A percentile compares a stretch with the other conserved stretches of the same genome.
These are phyloP conservation scores for Rhododendron simsii DNA, from an alignment of 148 eudicot genomes.

Conservation along the genomic window DNA sequence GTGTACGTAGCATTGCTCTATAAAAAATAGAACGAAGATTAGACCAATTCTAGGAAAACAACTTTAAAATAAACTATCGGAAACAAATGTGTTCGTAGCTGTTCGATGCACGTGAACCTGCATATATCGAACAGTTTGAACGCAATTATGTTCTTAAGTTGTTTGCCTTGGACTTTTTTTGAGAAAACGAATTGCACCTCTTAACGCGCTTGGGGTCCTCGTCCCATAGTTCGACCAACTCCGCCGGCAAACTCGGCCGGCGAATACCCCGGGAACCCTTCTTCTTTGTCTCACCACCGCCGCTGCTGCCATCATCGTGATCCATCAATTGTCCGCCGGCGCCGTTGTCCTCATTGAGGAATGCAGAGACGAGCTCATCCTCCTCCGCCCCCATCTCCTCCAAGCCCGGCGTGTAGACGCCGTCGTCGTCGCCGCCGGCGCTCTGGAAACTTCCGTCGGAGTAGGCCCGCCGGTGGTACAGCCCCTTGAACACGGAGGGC, in stretches of 20 bases:
- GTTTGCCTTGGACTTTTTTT: background rate
- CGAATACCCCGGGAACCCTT: conserved; percentile 20
- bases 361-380: conserved; percentile 50
- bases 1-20: background rate
- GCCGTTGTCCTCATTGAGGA: conserved; percentile 21
- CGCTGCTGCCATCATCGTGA: conserved; percentile 6
- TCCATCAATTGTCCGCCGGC: background rate
- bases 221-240: conserved; percentile 52
- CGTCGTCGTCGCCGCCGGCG: conserved; percentile 25
- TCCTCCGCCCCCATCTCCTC: conserved; percentile 28
- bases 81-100: background rate
- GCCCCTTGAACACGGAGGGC: conserved; percentile 25
- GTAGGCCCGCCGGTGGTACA: conserved; percentile 44
- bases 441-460: conserved; percentile 39
- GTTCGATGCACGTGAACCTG: background rate
- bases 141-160: too few relatives aligned
- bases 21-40: background rate
- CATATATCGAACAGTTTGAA: too few relatives aligned
- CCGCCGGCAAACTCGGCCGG: conserved; percentile 46
- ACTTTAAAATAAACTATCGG: background rate
- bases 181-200: conserved; percentile 26
- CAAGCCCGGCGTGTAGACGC: conserved; percentile 30
- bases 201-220: conserved; percentile 67
- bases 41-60: background rate
- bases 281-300: conserved; percentile 7